Evolutionary conservation across 1,284 basidiomycete genomes (phyloP).

Genomic region (Tilletia setariae): DNA sequence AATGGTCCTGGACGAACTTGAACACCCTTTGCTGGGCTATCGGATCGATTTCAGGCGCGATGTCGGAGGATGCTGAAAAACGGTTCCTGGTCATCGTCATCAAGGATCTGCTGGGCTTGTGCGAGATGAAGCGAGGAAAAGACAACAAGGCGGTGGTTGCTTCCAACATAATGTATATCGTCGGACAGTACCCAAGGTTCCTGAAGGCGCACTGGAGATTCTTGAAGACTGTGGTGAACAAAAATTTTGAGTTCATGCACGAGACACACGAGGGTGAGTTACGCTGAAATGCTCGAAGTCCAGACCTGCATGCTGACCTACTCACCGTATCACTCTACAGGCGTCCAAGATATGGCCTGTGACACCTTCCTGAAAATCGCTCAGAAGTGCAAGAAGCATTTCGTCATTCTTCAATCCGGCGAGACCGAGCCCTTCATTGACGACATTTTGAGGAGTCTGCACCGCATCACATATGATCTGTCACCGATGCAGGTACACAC

Average conservation of each 20-base stretch:
- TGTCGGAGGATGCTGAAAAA: slow-evolving; percentile 98
- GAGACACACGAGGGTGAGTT: slow-evolving; percentile 86
- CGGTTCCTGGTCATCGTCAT: slow-evolving; percentile 98
- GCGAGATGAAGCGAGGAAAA: slow-evolving; percentile 98
- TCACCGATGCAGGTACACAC: slow-evolving; percentile 77
- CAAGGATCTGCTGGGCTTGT: slow-evolving; percentile 92
- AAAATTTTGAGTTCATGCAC: slow-evolving; percentile 99
- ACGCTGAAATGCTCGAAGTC: slow-evolving; percentile 10
- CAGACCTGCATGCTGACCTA: slow-evolving; percentile 16
- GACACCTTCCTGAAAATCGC: slow-evolving; percentile 99
- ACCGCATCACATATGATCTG: slow-evolving; percentile 91
- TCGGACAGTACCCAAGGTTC: slow-evolving; percentile 98
- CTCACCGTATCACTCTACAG: background rate
- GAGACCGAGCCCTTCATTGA: slow-evolving; percentile 98
- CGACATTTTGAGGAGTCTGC: slow-evolving; percentile 87
- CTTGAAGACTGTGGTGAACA: slow-evolving; percentile 99
- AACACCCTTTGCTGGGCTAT: slow-evolving; percentile 99
- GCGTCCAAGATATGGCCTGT: slow-evolving; percentile 99
- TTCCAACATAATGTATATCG: slow-evolving; percentile 99
- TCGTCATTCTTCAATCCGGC: slow-evolving; percentile 96
- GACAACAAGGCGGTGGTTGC: slow-evolving; percentile 99
- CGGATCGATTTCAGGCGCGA: slow-evolving; percentile 96
- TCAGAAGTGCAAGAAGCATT: slow-evolving; percentile 95
- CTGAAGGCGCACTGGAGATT: slow-evolving; percentile 99
- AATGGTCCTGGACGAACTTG: slow-evolving; percentile 99